phyloP scores from a whole-genome alignment of 2,329 filamentous ascomycete genomes.

The Fusarium camptoceras region DNA sequence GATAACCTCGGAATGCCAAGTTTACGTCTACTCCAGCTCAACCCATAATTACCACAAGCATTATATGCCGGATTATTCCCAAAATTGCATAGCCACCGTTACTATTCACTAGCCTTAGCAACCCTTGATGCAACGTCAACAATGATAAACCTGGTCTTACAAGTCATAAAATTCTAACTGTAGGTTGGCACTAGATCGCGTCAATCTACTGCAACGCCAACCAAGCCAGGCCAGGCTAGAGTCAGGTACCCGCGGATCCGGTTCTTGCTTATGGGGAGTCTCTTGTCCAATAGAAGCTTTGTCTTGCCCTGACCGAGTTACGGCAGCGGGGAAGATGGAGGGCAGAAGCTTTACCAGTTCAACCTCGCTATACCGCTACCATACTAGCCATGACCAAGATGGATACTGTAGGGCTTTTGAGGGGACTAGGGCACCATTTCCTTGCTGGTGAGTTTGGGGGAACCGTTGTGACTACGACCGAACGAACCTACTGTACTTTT shows the following conservation, averaged over 20 bases:
- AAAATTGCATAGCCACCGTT: constrained; percentile 14
- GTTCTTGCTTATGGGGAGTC: background rate
- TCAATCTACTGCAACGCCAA: constrained; percentile 19
- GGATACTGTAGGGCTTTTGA: constrained; percentile 32
- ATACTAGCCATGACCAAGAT: constrained; percentile 17
- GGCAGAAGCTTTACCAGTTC: constrained; percentile 22
- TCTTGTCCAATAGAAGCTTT: constrained; percentile 7
- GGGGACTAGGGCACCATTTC: constrained; percentile 4
- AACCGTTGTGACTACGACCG: constrained; percentile 21
- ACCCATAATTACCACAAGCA: background rate
- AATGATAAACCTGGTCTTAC: constrained; percentile 23
- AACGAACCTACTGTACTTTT: background rate
- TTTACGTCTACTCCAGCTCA: background rate
- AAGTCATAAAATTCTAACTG: constrained; percentile 22
- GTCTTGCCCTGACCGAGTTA: constrained; percentile 6
- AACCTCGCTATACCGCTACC: constrained; percentile 24
- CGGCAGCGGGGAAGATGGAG: constrained; percentile 27
- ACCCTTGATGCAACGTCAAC: constrained; percentile 29
- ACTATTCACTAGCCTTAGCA: constrained; percentile 24
- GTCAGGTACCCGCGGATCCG: constrained; percentile 38
- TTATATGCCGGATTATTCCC: background rate
- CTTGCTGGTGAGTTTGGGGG: constrained; percentile 7
- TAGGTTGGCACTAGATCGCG: constrained; percentile 30
- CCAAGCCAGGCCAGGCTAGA: constrained; percentile 26
- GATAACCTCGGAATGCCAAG: constrained; percentile 4